Percentiles rank a stretch among this genome's conserved stretches.
Evolutionary conservation across 2,329 filamentous ascomycete species (phyloP).

Genomic region (Alternaria dauci): DNA sequence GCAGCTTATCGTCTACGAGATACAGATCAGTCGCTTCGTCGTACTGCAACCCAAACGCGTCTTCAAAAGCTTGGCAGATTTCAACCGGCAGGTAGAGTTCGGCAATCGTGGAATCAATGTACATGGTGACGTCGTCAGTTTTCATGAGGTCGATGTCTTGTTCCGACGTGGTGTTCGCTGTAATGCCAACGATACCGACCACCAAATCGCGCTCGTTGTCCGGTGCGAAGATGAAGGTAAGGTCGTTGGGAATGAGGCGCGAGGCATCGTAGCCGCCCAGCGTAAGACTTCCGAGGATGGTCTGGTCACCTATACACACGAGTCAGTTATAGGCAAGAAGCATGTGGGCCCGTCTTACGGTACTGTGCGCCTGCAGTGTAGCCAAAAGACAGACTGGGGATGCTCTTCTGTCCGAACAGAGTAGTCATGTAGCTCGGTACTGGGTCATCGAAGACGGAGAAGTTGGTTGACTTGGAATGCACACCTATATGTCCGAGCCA

Average conservation of each 20-base stretch:
- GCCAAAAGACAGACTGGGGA: constrained; percentile 77
- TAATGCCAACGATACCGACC: constrained; percentile 61
- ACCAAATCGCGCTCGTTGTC: constrained; percentile 68
- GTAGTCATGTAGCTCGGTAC: constrained; percentile 62
- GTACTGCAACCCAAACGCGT: constrained; percentile 70
- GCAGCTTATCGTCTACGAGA: constrained; percentile 65
- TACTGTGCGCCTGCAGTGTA: constrained; percentile 81
- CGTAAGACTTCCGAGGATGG: constrained; percentile 61
- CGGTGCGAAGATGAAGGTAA: constrained; percentile 64
- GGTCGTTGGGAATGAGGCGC: constrained; percentile 68
- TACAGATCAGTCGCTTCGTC: constrained; percentile 72
- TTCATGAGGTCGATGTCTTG: constrained; percentile 50
- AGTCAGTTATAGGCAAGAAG: constrained; percentile 10
- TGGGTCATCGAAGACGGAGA: constrained; percentile 60
- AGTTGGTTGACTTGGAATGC: constrained; percentile 60
- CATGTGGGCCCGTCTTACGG: constrained; percentile 55
- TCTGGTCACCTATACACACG: constrained; percentile 40
- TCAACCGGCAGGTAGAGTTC: constrained; percentile 58
- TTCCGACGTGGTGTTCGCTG: constrained; percentile 37
- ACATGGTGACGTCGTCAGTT: constrained; percentile 51
- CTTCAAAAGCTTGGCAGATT: constrained; percentile 71
- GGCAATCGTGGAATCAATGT: constrained; percentile 60
- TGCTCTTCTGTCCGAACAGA: constrained; percentile 64
- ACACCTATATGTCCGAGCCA: constrained; percentile 60
- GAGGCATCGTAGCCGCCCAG: constrained; percentile 75